Evolutionary conservation across 345 rosid species (phyloP).

Genomic region (Melaleuca quinquenervia): DNA sequence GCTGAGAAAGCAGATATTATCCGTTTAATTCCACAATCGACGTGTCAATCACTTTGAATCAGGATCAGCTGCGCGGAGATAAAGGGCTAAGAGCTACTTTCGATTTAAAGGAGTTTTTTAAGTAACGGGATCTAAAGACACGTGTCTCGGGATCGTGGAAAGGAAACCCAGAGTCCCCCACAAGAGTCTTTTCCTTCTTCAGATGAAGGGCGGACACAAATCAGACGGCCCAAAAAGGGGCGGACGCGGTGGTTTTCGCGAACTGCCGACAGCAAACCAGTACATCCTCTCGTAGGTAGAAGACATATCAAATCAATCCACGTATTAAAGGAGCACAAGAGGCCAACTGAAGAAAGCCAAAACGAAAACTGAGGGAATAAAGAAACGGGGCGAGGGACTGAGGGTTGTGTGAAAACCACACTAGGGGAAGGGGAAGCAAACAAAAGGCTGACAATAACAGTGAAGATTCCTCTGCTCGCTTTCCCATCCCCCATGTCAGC

Average conservation of each 20-base stretch:
- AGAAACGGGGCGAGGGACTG: neutral
- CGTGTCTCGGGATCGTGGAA: neutral
- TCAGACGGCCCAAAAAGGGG: neutral
- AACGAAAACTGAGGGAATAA: neutral
- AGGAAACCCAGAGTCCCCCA: neutral
- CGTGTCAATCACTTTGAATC: neutral
- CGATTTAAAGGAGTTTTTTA: neutral
- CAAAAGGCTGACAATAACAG: slow-evolving; percentile 3
- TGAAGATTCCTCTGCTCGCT: slow-evolving; percentile 20
- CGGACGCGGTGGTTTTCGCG: neutral
- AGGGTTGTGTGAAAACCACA: neutral
- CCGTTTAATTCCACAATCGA: neutral
- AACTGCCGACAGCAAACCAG: neutral
- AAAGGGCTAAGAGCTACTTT: neutral
- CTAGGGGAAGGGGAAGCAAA: neutral
- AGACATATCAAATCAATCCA: neutral
- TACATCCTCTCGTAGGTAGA: neutral
- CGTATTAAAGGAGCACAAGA: neutral
- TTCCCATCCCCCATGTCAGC: neutral
- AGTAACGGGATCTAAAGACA: neutral
- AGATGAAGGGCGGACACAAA: neutral
- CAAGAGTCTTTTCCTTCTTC: neutral
- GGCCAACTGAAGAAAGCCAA: neutral
- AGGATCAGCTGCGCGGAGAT: neutral
- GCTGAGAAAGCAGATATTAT: neutral